Percentiles rank a stretch among this genome's conserved stretches.
These are phyloP conservation scores for Cladosporium sp. DNA, from an alignment of 2,329 filamentous ascomycete genomes.

Conservation along the genomic window DNA sequence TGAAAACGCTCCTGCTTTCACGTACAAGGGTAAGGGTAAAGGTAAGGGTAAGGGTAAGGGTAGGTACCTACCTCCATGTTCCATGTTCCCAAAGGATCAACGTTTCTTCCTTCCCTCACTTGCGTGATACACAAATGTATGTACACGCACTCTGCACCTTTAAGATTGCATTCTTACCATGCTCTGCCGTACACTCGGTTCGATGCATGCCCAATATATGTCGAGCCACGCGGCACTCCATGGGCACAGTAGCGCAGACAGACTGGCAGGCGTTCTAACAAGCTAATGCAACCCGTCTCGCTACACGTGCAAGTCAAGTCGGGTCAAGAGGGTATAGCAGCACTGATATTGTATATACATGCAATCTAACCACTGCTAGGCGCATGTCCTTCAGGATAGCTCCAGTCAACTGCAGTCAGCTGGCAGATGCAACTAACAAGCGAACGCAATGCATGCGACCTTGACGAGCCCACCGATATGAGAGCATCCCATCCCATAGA, in stretches of 20 bases:
- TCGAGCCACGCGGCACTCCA: not conserved
- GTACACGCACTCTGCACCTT: not conserved
- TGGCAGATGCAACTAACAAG: not conserved
- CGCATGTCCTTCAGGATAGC: not conserved
- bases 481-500: not conserved
- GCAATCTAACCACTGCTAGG: not conserved
- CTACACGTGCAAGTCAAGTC: not conserved
- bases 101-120: not conserved
- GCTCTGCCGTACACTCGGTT: not conserved
- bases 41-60: too few species aligned
- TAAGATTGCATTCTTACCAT: not conserved
- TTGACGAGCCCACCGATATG: not conserved
- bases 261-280: not conserved
- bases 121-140: not conserved
- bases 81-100: not conserved
- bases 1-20: not conserved
- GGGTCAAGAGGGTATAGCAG: not conserved
- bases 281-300: not conserved
- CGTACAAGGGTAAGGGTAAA: not conserved
- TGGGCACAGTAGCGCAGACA: not conserved
- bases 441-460: not conserved
- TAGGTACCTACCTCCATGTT: too few species aligned
- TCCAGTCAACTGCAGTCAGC: not conserved
- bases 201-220: not conserved
- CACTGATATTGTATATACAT: not conserved